Conservation (phyloP, 129 eudicot genomes). For the Helichrysum umbraculigerum region DNA sequence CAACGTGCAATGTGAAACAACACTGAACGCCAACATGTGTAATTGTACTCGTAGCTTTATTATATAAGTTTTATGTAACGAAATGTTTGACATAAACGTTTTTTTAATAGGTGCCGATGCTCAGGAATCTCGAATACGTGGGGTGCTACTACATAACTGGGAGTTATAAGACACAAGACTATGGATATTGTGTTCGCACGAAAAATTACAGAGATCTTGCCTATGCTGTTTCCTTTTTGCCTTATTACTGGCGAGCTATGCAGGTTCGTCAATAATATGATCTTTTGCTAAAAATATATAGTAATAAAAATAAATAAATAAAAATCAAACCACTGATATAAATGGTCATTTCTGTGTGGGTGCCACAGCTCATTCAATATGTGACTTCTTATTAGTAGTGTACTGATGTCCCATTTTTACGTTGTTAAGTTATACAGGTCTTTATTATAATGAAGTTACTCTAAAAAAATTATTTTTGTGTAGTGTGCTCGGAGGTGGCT, state of each 20-base stretch:
- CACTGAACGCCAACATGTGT: too few species aligned
- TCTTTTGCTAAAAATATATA: not conserved
- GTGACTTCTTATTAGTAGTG: conserved; percentile 1
- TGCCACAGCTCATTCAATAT: not conserved
- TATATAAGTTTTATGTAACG: not conserved
- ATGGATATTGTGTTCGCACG: conserved; percentile 69
- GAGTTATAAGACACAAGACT: conserved; percentile 89
- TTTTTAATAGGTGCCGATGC: conserved; percentile 76
- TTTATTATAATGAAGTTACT: conserved; percentile 1
- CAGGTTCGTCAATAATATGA: conserved; percentile 53
- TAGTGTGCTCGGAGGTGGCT: conserved; percentile 99
- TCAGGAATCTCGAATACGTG: conserved; percentile 80
- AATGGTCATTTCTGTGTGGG: not conserved
- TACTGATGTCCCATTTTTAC: not conserved
- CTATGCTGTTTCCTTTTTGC: conserved; percentile 93
- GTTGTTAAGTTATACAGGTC: not conserved
- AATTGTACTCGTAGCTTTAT: too few species aligned
- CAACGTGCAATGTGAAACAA: too few species aligned
- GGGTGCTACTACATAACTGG: conserved; percentile 93
- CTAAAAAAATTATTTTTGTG: not conserved
- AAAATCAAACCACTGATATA: not conserved
- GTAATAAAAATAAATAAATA: not conserved
- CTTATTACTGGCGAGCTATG: conserved; percentile 99
- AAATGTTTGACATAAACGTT: conserved; percentile 2
- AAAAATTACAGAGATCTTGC: conserved; percentile 83